Evolutionary conservation across 176 grass and related monocot genomes (phyloP).

Genomic region (Eragrostis curvula): DNA sequence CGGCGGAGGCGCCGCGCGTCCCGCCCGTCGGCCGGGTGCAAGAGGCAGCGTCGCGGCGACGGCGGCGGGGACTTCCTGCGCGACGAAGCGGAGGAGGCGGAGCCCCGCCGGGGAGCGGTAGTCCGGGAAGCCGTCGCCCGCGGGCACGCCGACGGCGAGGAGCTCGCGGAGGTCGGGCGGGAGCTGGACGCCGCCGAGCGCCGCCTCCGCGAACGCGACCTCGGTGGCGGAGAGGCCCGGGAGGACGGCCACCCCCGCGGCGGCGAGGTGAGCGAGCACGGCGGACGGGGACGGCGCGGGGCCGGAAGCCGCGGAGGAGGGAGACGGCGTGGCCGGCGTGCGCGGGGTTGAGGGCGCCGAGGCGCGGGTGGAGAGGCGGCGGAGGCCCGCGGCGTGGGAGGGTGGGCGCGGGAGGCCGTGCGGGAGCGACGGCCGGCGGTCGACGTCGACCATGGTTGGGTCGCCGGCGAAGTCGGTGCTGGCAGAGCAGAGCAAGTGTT

Average conservation of each 20-base stretch:
- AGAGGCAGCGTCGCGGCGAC: conserved; percentile 40
- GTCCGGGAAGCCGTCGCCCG: not conserved
- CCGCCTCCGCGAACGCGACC: conserved; percentile 54
- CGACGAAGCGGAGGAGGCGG: not conserved
- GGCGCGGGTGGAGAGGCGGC: conserved; percentile 75
- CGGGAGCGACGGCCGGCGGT: conserved; percentile 34
- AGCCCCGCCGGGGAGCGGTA: not conserved
- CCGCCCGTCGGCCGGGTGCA: conserved; percentile 19
- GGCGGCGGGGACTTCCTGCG: conserved; percentile 33
- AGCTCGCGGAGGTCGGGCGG: not conserved
- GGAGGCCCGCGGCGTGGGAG: conserved; percentile 55
- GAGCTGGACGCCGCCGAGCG: conserved; percentile 55
- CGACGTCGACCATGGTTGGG: conserved; percentile 26
- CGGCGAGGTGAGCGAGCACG: conserved; percentile 57
- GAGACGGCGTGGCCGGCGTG: conserved; percentile 6
- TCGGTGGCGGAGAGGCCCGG: conserved; percentile 64
- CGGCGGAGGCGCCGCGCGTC: not conserved
- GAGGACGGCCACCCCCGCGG: conserved; percentile 42
- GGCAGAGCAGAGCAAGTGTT: not conserved
- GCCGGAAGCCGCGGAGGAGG: not conserved
- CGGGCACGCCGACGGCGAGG: not conserved
- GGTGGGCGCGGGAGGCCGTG: conserved; percentile 48
- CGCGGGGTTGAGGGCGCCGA: conserved; percentile 48
- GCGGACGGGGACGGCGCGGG: conserved; percentile 35
- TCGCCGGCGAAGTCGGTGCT: conserved; percentile 14